Base-by-base conservation (phyloP, 176 grass and related monocot species). In the Rhynchospora tenuis region DNA sequence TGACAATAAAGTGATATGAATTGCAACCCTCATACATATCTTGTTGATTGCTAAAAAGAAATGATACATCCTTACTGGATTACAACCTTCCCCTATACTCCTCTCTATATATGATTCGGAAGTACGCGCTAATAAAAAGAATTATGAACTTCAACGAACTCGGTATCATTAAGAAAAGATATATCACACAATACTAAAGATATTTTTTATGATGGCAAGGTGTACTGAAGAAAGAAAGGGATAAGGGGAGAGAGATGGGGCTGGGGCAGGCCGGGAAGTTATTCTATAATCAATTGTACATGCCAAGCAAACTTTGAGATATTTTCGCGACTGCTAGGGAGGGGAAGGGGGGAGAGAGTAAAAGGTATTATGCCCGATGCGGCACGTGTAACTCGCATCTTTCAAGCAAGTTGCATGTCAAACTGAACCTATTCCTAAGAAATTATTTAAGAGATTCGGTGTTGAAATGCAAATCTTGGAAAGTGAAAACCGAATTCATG, bases 401-500 rank as follows among this genome's bases (percentile, higher is more conserved):
- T 76, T 76, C 24, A 6, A 28, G 48, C 73, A 76, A 76, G 22
- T 73, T 76, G 73, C 72, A 75, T 75, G 47, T 28, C 20, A 16
- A 29, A 71, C 12, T 76, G 73, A 55, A 55, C 73, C 24, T 76
- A 54, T 76, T 76, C 73, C 48, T 55, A 2, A 22, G 11, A 80
- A 81, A 63, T 22, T 60, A 62, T 7, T 20, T 6, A 63, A 44
- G 6, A 82, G 80, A 82, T 67, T 19, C 22, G 61, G 43, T 51
- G 9, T 17, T 9, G 80, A 63, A 50, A 50, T 63, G 22, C 14
- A 82, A 82, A 81, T 81, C 52, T 81, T 66, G 59, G 54, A 76
- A 76, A 76, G 73, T 48, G 24, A 76, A 76, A 76, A 76, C 46
- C 31, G 66, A 76, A 76, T 76, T 74, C 46, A 74, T 28, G 46